A percentile compares a stretch with the other conserved stretches of the same genome.
These are phyloP conservation scores for Penicillium cataractarum DNA, from an alignment of 495 filamentous ascomycete genomes.

Conservation along the genomic window DNA sequence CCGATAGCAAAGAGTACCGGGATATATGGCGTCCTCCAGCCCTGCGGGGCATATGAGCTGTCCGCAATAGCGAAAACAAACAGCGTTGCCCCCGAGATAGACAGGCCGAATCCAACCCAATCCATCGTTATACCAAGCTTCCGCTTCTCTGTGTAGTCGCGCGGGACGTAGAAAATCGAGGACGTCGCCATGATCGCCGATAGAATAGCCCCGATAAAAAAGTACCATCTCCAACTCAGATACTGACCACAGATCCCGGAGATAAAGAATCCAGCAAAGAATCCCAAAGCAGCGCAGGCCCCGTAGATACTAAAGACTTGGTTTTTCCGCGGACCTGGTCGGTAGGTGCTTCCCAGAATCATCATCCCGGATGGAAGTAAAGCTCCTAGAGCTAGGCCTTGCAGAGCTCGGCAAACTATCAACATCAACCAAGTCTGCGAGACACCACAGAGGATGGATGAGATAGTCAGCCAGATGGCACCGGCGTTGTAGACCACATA, in stretches of 20 bases:
- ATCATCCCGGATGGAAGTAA: slow-evolving; percentile 79
- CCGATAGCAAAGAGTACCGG: slow-evolving; percentile 56
- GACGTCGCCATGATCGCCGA: slow-evolving; percentile 52
- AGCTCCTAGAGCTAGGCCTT: slow-evolving; percentile 78
- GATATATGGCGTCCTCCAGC: slow-evolving; percentile 73
- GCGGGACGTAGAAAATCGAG: slow-evolving; percentile 68
- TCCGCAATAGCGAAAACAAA: slow-evolving; percentile 82
- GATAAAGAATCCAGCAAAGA: slow-evolving; percentile 81
- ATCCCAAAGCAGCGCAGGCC: slow-evolving; percentile 74
- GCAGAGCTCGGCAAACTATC: slow-evolving; percentile 74
- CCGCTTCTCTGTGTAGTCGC: slow-evolving; percentile 57
- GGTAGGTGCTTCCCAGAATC: slow-evolving; percentile 78
- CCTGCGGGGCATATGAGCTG: slow-evolving; percentile 65
- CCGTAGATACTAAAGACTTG: slow-evolving; percentile 82
- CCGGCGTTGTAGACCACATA: slow-evolving; percentile 71
- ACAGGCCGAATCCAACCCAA: slow-evolving; percentile 66
- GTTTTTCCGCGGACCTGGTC: slow-evolving; percentile 86
- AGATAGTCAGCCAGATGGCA: slow-evolving; percentile 70
- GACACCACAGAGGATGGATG: slow-evolving; percentile 75
- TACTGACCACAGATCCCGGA: slow-evolving; percentile 71
- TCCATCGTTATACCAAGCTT: slow-evolving; percentile 62
- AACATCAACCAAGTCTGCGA: slow-evolving; percentile 71
- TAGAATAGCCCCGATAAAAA: slow-evolving; percentile 71
- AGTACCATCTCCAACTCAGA: slow-evolving; percentile 75
- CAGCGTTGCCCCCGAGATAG: slow-evolving; percentile 68